Evolutionary conservation across 768 basidiomycete genomes (phyloP).

Genomic region (Glaciozyma martinii): DNA sequence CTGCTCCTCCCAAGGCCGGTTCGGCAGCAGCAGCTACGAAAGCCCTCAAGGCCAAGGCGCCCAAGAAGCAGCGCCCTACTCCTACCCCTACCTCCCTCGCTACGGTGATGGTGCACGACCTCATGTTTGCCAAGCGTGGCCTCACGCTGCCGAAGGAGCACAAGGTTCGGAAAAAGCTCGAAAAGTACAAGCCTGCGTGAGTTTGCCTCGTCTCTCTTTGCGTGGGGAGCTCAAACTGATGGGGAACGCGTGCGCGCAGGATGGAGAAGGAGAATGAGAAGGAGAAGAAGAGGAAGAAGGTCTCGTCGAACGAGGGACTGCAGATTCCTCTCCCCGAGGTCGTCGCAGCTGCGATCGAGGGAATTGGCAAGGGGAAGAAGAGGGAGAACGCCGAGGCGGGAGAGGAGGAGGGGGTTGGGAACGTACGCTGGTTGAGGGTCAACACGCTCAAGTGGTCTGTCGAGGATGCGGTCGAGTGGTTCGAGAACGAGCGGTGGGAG

Average conservation of each 20-base stretch:
- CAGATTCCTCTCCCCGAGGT: constrained; percentile 28
- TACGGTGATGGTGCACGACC: constrained; percentile 81
- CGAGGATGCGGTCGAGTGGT: constrained; percentile 52
- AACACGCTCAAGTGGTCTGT: constrained; percentile 63
- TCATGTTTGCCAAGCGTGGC: constrained; percentile 65
- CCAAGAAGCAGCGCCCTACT: constrained; percentile 49
- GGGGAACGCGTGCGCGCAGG: neutral
- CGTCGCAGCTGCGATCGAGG: constrained; percentile 21
- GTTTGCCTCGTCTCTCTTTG: neutral
- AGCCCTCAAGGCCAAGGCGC: constrained; percentile 47
- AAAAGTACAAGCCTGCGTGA: constrained; percentile 45
- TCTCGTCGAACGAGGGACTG: constrained; percentile 52
- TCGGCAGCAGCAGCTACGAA: constrained; percentile 56
- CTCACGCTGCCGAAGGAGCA: constrained; percentile 91
- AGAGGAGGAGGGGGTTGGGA: constrained; percentile 23
- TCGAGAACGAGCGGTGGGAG: constrained; percentile 29
- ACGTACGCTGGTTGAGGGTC: constrained; percentile 64
- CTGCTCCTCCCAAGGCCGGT: constrained; percentile 20
- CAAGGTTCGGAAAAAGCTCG: constrained; percentile 77
- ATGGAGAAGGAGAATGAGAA: constrained; percentile 32
- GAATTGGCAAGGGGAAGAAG: constrained; percentile 32
- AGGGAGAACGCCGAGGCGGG: constrained; percentile 19
- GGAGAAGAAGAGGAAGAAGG: constrained; percentile 49
- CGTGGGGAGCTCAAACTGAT: neutral
- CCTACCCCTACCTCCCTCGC: constrained; percentile 61